A percentile compares a stretch with the other conserved stretches of the same genome.
Evolutionary conservation across 345 rosid species (phyloP).

Genomic region (Rhizophora mangle): DNA sequence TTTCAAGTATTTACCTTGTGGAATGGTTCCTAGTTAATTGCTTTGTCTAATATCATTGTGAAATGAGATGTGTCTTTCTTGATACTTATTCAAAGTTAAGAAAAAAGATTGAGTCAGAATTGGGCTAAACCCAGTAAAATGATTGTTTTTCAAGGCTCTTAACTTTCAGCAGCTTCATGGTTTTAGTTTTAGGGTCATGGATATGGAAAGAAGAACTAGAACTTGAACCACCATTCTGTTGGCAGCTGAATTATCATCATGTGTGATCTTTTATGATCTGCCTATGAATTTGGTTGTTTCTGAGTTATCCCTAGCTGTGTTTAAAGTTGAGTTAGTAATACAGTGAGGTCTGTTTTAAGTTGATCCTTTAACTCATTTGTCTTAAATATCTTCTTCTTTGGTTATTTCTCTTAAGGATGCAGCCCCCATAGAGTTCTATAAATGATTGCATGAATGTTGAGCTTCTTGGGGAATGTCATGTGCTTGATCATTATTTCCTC

Average conservation of each 20-base stretch:
- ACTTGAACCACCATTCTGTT: neutral
- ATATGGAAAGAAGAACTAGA: neutral
- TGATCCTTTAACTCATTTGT: neutral
- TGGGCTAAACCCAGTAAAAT: neutral
- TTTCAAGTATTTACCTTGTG: no score
- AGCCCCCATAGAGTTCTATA: no score
- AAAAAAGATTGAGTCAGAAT: neutral
- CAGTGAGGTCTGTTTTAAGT: neutral
- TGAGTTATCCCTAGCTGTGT: no score
- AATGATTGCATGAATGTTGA: no score
- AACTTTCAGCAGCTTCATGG: no score
- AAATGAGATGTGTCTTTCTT: neutral
- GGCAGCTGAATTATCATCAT: no score
- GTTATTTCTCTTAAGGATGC: no score
- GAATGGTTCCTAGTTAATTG: neutral
- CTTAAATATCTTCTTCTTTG: no score
- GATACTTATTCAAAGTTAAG: neutral
- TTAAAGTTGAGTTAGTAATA: neutral
- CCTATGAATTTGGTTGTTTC: no score
- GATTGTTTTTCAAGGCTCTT: neutral
- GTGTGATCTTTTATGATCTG: no score
- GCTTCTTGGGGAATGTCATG: no score
- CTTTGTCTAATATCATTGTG: neutral
- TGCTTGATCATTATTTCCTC: no score
- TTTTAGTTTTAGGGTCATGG: neutral